Evolutionary conservation across 169 alveolate genomes (phyloP).

Genomic region (Perkinsus chesapeaki): DNA sequence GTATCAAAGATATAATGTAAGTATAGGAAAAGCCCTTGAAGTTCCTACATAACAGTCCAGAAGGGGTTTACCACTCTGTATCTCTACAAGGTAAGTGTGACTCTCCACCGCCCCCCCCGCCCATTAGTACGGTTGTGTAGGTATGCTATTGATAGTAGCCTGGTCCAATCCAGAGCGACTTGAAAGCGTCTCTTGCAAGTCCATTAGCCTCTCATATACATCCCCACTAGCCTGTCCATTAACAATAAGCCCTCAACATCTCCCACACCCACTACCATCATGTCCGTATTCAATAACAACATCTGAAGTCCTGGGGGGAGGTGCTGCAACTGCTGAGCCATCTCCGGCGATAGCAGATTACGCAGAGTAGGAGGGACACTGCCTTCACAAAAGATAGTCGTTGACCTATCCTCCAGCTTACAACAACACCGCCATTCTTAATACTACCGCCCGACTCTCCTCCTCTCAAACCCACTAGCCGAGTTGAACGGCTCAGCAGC

Average conservation of each 20-base stretch:
- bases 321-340: conserved; percentile 4
- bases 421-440: background rate
- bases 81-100: too few relatives aligned
- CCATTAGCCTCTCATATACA: conserved; percentile 10
- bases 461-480: background rate
- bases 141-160: background rate
- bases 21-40: too few relatives aligned
- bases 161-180: background rate
- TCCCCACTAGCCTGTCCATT: background rate
- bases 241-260: background rate
- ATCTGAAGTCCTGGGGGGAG: conserved; percentile 14
- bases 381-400: conserved; percentile 5
- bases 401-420: background rate
- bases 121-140: background rate
- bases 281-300: conserved; percentile 4
- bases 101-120: background rate
- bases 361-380: background rate
- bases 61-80: too few relatives aligned
- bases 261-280: background rate
- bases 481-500: background rate
- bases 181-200: background rate
- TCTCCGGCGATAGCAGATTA: background rate
- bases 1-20: too few relatives aligned
- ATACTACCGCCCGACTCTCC: background rate
- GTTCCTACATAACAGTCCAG: too few relatives aligned